Conservation (phyloP, 208 protist species). For the Tritrichomonas musculus region DNA sequence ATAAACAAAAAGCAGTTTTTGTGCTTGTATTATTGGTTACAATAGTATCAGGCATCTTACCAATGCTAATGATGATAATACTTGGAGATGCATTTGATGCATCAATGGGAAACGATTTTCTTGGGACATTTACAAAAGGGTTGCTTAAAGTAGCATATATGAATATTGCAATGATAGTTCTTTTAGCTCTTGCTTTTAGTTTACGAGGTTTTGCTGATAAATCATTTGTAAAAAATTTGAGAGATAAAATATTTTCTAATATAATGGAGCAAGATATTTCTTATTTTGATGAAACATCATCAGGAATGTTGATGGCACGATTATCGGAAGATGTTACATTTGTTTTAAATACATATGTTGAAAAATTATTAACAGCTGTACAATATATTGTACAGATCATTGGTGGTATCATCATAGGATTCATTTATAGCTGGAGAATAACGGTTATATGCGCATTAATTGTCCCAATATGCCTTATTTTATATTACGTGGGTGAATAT, state of each 20-base stretch:
- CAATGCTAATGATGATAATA: background rate
- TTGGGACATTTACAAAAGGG: no score
- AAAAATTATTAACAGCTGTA: background rate
- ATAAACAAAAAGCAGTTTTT: no score
- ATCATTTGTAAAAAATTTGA: background rate
- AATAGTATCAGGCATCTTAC: background rate
- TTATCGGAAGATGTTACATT: constrained; percentile 3
- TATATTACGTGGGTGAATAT: background rate
- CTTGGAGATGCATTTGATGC: background rate
- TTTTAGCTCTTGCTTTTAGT: background rate
- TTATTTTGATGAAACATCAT: background rate
- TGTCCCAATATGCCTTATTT: background rate
- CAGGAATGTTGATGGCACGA: background rate
- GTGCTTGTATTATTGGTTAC: no score
- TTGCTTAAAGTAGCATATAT: background rate
- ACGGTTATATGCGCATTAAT: background rate
- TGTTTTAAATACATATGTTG: background rate
- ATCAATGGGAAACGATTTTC: no score
- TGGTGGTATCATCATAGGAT: background rate
- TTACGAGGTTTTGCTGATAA: background rate
- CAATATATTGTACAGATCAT: background rate
- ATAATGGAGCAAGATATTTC: background rate
- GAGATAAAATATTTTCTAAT: background rate
- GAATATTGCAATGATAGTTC: background rate
- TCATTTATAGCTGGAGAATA: constrained; percentile 1